Conservation (phyloP, 1,284 basidiomycete genomes). For the Apiotrichum laibachii region DNA sequence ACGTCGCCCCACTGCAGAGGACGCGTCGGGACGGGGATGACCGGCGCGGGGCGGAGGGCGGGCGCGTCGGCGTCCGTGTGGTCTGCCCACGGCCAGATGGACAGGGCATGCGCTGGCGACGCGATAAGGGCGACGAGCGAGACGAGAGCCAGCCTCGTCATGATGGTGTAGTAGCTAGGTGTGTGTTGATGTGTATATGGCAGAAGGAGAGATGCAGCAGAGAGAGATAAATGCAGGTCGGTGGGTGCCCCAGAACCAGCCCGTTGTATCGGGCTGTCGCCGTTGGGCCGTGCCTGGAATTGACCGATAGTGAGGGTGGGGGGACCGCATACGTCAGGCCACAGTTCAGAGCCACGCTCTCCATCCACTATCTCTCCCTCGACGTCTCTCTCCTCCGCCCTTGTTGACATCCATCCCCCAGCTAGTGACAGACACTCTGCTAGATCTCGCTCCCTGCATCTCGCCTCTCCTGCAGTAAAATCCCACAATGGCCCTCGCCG, state of each 20-base stretch:
- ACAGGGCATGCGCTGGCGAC: neutral
- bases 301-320: too few species aligned
- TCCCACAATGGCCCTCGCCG: conserved; percentile 17
- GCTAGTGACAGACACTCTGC: too few species aligned
- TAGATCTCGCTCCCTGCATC: neutral
- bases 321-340: too few species aligned
- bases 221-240: too few species aligned
- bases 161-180: neutral
- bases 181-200: neutral
- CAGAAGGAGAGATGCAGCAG: neutral
- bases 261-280: too few species aligned
- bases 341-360: too few species aligned
- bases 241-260: too few species aligned
- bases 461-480: neutral
- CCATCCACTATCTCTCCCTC: too few species aligned
- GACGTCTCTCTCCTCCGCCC: too few species aligned
- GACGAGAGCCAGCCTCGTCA: too few species aligned
- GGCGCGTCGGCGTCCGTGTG: neutral
- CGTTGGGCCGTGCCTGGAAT: too few species aligned
- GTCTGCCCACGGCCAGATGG: neutral
- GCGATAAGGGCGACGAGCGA: neutral
- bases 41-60: conserved; percentile 1
- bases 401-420: too few species aligned
- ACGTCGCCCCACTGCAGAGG: conserved; percentile 48
- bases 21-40: conserved; percentile 38